Evolutionary conservation across 2,329 filamentous ascomycete genomes (phyloP).

Genomic region (Epichloe brachyelytri): DNA sequence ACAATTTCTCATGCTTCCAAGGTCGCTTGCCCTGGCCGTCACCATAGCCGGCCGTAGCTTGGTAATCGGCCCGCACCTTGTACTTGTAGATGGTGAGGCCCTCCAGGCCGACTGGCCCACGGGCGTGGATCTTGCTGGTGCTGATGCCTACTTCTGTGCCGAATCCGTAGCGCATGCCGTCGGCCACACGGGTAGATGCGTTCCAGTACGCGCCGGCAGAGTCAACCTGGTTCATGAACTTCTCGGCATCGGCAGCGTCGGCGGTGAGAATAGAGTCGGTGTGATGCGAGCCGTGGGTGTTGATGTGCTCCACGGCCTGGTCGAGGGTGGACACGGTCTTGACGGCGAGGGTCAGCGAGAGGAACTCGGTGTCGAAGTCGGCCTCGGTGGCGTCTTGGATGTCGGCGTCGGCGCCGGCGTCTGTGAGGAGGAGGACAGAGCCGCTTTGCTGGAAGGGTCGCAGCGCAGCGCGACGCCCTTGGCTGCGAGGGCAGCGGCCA

Average conservation of each 20-base stretch:
- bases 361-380: constrained; percentile 83
- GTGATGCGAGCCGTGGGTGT: constrained; percentile 82
- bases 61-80: constrained; percentile 70
- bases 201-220: constrained; percentile 96
- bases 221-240: constrained; percentile 77
- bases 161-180: constrained; percentile 95
- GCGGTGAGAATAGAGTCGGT: constrained; percentile 82
- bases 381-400: constrained; percentile 52
- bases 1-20: constrained; percentile 45
- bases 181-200: constrained; percentile 82
- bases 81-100: constrained; percentile 98
- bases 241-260: constrained; percentile 53
- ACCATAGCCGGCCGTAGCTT: constrained; percentile 66
- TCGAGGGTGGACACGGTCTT: constrained; percentile 60
- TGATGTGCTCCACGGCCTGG: constrained; percentile 77
- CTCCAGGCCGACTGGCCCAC: constrained; percentile 87
- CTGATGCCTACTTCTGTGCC: constrained; percentile 97
- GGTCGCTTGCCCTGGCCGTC: constrained; percentile 45
- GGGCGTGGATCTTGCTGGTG: constrained; percentile 95
- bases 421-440: constrained; percentile 37
- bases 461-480: constrained; percentile 77
- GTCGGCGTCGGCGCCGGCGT: constrained; percentile 35
- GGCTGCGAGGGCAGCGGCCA: constrained; percentile 60
- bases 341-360: constrained; percentile 72
- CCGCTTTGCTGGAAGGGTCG: constrained; percentile 54